A percentile compares a stretch with the other conserved stretches of the same genome.
Evolutionary conservation across 2,329 filamentous ascomycete genomes (phyloP).

Genomic region (Talaromyces sp.): DNA sequence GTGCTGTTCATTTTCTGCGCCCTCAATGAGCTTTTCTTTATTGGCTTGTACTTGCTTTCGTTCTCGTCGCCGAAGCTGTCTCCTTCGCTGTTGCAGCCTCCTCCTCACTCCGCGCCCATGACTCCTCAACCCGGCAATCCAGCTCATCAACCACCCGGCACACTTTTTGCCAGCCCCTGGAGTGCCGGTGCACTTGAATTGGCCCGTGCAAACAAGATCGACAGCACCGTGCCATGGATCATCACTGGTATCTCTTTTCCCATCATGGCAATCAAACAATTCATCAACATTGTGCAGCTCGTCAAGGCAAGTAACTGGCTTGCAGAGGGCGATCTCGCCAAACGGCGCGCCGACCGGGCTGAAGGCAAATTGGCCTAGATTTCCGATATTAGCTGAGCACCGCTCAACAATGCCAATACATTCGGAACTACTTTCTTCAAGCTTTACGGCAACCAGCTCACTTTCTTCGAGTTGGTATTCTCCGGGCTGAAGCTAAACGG

Average conservation of each 20-base stretch:
- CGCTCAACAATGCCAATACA: neutral
- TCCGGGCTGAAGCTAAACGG: slow-evolving; percentile 1
- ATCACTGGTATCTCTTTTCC: slow-evolving; percentile 76
- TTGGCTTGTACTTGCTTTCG: slow-evolving; percentile 93
- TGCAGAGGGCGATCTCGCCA: slow-evolving; percentile 79
- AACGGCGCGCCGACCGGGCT: slow-evolving; percentile 52
- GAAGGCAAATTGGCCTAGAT: slow-evolving; percentile 24
- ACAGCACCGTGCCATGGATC: slow-evolving; percentile 72
- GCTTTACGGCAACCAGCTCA: neutral
- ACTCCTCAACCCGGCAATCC: slow-evolving; percentile 65
- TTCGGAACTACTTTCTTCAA: neutral
- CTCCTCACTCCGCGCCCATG: slow-evolving; percentile 55
- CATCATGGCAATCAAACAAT: slow-evolving; percentile 87
- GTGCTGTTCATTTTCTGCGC: slow-evolving; percentile 89
- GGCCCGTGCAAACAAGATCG: slow-evolving; percentile 90
- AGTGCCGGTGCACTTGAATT: slow-evolving; percentile 89
- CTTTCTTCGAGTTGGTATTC: neutral
- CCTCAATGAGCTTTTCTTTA: slow-evolving; percentile 96
- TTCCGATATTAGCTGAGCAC: neutral
- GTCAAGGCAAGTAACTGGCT: slow-evolving; percentile 90
- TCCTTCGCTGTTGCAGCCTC: slow-evolving; percentile 70
- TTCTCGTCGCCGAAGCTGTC: slow-evolving; percentile 90
- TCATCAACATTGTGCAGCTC: slow-evolving; percentile 90
- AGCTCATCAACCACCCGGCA: slow-evolving; percentile 52
- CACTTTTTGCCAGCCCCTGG: slow-evolving; percentile 84